Conservation (phyloP, 805 yeast genomes). For the Vanderwaltozyma yarrowii region DNA sequence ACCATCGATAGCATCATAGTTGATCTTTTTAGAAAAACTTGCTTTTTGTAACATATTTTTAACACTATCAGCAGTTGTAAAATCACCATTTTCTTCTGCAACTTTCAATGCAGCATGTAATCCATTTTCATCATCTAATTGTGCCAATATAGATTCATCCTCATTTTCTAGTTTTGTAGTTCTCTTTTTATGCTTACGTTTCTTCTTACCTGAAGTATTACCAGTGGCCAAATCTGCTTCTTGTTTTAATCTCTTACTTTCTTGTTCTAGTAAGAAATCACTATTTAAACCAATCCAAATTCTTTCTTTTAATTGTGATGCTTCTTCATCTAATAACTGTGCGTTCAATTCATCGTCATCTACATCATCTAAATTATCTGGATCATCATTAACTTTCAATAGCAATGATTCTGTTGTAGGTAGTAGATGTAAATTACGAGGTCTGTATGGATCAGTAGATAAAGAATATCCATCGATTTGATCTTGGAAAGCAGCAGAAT, state of each 20-base stretch:
- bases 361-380: conserved; percentile 57
- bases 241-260: conserved; percentile 65
- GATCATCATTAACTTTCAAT: conserved; percentile 45
- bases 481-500: conserved; percentile 21
- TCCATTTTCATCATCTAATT: conserved; percentile 22
- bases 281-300: conserved; percentile 87
- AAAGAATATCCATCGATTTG: conserved; percentile 28
- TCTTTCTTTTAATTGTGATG: conserved; percentile 61
- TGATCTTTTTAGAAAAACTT: conserved; percentile 78
- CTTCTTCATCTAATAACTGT: conserved; percentile 56
- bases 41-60: conserved; percentile 66
- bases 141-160: conserved; percentile 10
- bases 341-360: conserved; percentile 73
- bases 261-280: conserved; percentile 78
- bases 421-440: conserved; percentile 43
- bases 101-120: conserved; percentile 34
- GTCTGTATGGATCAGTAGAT: conserved; percentile 36
- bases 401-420: conserved; percentile 52
- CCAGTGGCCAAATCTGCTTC: conserved; percentile 88
- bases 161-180: conserved; percentile 4
- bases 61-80: conserved; percentile 70
- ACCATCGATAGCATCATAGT: conserved; percentile 69
- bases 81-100: conserved; percentile 26
- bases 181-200: conserved; percentile 27
- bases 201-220: conserved; percentile 46